Conservation (phyloP, 805 yeast species). For the Yamadazyma sp. region DNA sequence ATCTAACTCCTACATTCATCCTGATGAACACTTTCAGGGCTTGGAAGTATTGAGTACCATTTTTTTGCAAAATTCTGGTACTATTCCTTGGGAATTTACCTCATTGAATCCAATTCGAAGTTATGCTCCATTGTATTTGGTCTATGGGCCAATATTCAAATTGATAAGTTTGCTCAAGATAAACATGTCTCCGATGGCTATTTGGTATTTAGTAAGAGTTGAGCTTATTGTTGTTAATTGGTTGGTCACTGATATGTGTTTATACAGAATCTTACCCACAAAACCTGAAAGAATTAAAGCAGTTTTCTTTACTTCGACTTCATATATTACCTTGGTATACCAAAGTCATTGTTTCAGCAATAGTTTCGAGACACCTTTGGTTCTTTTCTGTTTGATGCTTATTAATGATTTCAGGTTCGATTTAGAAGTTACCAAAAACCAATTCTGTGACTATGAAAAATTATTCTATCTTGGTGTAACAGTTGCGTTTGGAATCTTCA, state of each 20-base stretch:
- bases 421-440: conserved; percentile 11
- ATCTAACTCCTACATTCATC: conserved; percentile 85
- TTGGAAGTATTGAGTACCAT: conserved; percentile 63
- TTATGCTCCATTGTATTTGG: conserved; percentile 59
- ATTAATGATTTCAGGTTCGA: conserved; percentile 40
- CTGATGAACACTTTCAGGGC: conserved; percentile 96
- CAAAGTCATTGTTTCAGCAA: conserved; percentile 93
- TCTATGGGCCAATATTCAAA: conserved; percentile 65
- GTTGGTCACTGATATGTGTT: conserved; percentile 37
- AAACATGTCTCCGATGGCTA: conserved; percentile 42
- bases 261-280: conserved; percentile 47
- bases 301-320: conserved; percentile 47
- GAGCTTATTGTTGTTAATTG: conserved; percentile 40
- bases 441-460: conserved; percentile 6
- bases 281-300: conserved; percentile 50
- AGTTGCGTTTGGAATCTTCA: conserved; percentile 70
- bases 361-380: conserved; percentile 65
- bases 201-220: conserved; percentile 54
- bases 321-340: conserved; percentile 71
- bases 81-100: conserved; percentile 82
- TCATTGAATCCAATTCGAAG: conserved; percentile 63
- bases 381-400: conserved; percentile 49
- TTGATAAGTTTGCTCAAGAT: conserved; percentile 28
- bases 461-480: conserved; percentile 44
- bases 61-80: conserved; percentile 42